Base-by-base conservation (phyloP, 1,284 basidiomycete genomes). In the Tetrapyrgos nigripes region DNA sequence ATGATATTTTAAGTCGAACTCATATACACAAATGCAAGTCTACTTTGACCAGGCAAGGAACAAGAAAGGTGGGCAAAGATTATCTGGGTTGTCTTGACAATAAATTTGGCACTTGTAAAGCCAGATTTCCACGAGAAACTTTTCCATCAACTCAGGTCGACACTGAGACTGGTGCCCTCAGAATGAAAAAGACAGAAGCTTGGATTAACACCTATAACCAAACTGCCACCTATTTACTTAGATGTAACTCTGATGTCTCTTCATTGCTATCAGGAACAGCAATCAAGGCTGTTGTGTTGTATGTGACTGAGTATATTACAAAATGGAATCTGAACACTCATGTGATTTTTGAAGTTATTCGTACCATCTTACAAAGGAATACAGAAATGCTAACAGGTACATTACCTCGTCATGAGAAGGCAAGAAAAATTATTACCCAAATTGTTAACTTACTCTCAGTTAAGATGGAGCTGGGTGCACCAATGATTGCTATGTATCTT, bases 271-370 rank as follows among this genome's bases (percentile, higher is more conserved):
- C 74, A 29, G 73, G 76, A 1, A 76, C 73, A 23, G 68, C 71
- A 4, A 66, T 78, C 8, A 76, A 75, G 53, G 68, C 73, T 28
- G 68, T 77, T 4, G 57, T 78, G 4, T 62, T 65, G 9, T 79
- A 78, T 70, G 66, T 78, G 3, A 69, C 75, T 3, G 74, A 79
- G 54, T 79, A 79, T 66, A 68, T 79, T 24, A 77, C 74, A 0
- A 79, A 79, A 55, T 48, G 61, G 4, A 33, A 55, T 2, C 52
- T 78, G 17, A 76, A 76, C 47, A 77, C 74, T 4, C 66, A 73
- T 61, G 60, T 57, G 1, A 66, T 75, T 26, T 76, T 77, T 69
- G 67, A 73, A 24, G 57, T 67, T n/a, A 65, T 77, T n/a, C 45
- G 53, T 29, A 54, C 53, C 21, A 63, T 74, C 3, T 69, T 73